Base-by-base conservation (phyloP, 345 rosid genomes). In the Syzygium jambos region DNA sequence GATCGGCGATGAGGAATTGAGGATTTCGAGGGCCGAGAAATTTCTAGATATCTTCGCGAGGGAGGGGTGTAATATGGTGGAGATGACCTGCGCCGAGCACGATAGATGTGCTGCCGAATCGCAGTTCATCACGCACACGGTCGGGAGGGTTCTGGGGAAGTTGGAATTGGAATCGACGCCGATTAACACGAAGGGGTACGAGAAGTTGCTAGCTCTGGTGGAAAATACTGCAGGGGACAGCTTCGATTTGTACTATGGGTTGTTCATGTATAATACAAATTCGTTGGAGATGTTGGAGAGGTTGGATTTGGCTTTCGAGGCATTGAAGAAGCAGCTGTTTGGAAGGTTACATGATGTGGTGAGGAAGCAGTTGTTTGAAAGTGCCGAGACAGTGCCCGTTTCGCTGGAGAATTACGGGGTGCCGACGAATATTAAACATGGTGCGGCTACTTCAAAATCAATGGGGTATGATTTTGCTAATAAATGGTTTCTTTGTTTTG, bases 231-330 rank as follows among this genome's bases (percentile, higher is more conserved):
- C 90, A 7, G 89, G 90, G 52, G 98, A 96, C 92, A 95, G 98
- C 86, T 95, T 95, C 56, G 97, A 96, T 92, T 87, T 95, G 92
- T 95, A 92, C 87, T 95, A 94, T 84, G 99, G 97, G 43, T 89
- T 96, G 93, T 96, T 95, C 88, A 53, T 95, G 92, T 93, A 92
- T 65, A 96, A 96, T 10, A 89, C 87, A 84, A 93, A 91, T 85
- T 93, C 97, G 2, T 85, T 95, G 84, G 95, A 95, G 92, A 91
- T 92, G 94, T 38, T 96, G 85, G 96, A 95, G 92, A 95, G 87
- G 91, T 87, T 95, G 91, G 95, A 93, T 91, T 90, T 93, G 87
- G 96, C 93, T 51, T 92, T 96, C 43, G 93, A 90, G 90, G 88
- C 92, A 3, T 87, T 96, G 91, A 92, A 93, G 85, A 90, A 94